A percentile compares a stretch with the other conserved stretches of the same genome.
Evolutionary conservation across 176 grass and related monocot genomes (phyloP).

Genomic region (Triticum monococcum): DNA sequence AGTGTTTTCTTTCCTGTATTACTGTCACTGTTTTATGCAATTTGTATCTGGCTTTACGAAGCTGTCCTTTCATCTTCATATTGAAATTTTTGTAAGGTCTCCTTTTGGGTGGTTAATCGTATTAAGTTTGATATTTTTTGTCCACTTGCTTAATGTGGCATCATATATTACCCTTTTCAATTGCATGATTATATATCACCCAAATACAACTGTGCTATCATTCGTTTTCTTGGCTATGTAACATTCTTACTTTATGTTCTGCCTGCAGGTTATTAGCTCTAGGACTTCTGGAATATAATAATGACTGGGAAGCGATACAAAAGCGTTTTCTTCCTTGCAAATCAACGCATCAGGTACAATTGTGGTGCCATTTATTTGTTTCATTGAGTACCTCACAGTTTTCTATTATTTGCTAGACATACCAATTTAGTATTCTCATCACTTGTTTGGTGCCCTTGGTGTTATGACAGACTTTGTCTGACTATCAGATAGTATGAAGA

Average conservation of each 20-base stretch:
- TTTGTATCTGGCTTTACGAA: constrained; percentile 27
- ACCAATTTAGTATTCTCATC: constrained; percentile 20
- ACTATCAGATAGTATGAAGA: constrained; percentile 8
- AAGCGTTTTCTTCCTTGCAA: constrained; percentile 93
- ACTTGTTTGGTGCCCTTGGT: constrained; percentile 9
- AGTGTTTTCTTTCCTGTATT: constrained; percentile 17
- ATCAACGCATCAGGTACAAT: constrained; percentile 75
- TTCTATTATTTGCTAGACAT: constrained; percentile 25
- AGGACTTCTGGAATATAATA: constrained; percentile 81
- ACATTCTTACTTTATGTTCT: constrained; percentile 16
- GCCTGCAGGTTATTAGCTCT: constrained; percentile 82
- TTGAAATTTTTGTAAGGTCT: background rate
- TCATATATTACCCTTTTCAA: constrained; percentile 4
- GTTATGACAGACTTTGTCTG: background rate
- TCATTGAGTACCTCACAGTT: background rate
- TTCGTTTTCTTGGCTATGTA: constrained; percentile 11
- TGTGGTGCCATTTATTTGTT: constrained; percentile 13
- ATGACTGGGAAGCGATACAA: constrained; percentile 85
- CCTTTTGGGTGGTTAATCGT: constrained; percentile 23
- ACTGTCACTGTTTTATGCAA: constrained; percentile 12
- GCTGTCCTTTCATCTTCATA: background rate
- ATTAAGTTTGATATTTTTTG: constrained; percentile 15
- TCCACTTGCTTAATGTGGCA: constrained; percentile 14
- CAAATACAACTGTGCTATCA: background rate
- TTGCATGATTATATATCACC: constrained; percentile 3